Percentiles rank a stretch among this genome's conserved stretches.
Conservation (phyloP, 1,284 basidiomycete species). For the Cryptococcus sp. region DNA sequence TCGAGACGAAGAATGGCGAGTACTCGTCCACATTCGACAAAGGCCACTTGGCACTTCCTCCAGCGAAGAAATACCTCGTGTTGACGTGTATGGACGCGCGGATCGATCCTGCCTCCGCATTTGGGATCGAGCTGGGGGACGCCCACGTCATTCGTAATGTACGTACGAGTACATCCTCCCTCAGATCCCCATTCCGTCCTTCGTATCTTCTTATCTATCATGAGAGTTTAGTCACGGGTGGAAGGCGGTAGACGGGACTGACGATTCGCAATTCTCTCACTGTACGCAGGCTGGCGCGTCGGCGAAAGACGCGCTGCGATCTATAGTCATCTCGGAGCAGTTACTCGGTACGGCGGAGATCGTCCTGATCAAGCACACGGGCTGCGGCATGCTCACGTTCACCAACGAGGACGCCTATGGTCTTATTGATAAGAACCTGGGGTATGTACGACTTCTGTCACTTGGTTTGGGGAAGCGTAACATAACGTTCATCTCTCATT, state of each 20-base stretch:
- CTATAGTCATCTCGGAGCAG: constrained; percentile 28
- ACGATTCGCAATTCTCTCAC: not conserved
- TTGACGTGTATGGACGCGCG: constrained; percentile 26
- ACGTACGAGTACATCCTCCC: no score
- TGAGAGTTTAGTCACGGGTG: not conserved
- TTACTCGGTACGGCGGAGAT: constrained; percentile 28
- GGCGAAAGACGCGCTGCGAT: constrained; percentile 24
- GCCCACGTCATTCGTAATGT: constrained; percentile 26
- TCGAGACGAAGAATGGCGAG: constrained; percentile 6
- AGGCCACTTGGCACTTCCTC: constrained; percentile 15
- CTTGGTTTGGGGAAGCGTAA: not conserved
- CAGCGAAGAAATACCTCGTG: constrained; percentile 18
- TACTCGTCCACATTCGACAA: constrained; percentile 16
- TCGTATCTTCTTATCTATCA: not conserved
- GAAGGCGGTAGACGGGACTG: not conserved
- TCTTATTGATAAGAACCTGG: constrained; percentile 11
- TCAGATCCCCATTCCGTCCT: no score
- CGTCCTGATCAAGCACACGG: constrained; percentile 25
- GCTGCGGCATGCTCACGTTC: constrained; percentile 25
- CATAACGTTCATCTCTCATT: no score
- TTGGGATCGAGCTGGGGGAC: constrained; percentile 24
- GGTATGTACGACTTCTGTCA: not conserved
- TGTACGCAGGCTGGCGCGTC: constrained; percentile 15
- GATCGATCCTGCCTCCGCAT: constrained; percentile 19
- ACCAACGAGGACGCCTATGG: constrained; percentile 9